phyloP scores from a whole-genome alignment of 1,284 basidiomycete species.

The Puccinia horiana region DNA sequence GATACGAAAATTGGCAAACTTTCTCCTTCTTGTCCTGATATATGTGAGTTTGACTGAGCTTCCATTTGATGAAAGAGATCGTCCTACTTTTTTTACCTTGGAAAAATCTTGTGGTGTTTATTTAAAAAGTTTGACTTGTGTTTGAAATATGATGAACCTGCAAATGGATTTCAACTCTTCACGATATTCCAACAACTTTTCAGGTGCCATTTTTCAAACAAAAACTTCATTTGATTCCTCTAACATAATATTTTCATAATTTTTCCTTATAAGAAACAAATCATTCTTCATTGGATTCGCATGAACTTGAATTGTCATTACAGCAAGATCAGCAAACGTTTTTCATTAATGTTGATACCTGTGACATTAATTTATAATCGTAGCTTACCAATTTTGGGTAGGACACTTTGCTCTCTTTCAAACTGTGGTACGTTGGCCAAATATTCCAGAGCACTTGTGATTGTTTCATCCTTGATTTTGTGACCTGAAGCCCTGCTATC shows the following conservation, averaged over 20 bases:
- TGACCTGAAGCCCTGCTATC: too few relatives aligned
- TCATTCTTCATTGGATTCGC: not conserved
- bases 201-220: too few relatives aligned
- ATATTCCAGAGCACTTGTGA: not conserved
- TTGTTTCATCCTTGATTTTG: not conserved
- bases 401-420: not conserved
- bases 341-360: not conserved
- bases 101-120: not conserved
- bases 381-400: not conserved
- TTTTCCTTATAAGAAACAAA: not conserved
- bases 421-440: not conserved
- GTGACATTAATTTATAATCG: not conserved
- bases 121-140: not conserved
- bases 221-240: too few relatives aligned
- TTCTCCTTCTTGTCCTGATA: not conserved
- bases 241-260: not conserved
- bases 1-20: not conserved
- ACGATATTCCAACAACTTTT: not conserved
- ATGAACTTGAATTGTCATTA: not conserved
- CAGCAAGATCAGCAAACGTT: not conserved
- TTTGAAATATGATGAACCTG: not conserved
- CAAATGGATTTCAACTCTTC: not conserved
- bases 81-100: not conserved
- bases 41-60: not conserved
- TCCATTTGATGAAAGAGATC: not conserved